Evolutionary conservation across 495 filamentous ascomycete species (phyloP).

Genomic region (Trichoderma gamsii): DNA sequence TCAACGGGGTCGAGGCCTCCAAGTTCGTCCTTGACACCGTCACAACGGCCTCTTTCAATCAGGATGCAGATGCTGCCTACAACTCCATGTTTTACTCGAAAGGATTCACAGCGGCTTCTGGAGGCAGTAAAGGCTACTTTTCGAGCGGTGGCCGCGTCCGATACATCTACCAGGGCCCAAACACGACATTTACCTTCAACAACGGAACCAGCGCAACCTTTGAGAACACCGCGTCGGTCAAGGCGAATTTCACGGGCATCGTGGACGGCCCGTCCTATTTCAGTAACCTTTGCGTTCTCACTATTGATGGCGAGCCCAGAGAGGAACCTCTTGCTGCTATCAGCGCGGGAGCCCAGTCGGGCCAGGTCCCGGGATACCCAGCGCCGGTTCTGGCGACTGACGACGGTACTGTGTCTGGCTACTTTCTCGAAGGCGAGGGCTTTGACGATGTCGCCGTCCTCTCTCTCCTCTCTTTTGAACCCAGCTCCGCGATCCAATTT

Average conservation of each 20-base stretch:
- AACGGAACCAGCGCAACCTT: slow-evolving; percentile 34
- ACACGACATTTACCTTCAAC: slow-evolving; percentile 37
- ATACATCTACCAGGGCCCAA: slow-evolving; percentile 37
- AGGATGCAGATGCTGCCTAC: slow-evolving; percentile 44
- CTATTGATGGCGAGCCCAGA: neutral
- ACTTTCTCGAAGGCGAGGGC: slow-evolving; percentile 40
- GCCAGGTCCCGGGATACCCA: slow-evolving; percentile 42
- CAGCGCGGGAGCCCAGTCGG: neutral
- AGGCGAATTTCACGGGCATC: slow-evolving; percentile 28
- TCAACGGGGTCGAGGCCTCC: slow-evolving; percentile 35
- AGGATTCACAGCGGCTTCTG: slow-evolving; percentile 23
- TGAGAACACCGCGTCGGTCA: slow-evolving; percentile 35
- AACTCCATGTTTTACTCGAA: slow-evolving; percentile 41
- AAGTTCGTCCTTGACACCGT: slow-evolving; percentile 30
- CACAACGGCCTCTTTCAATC: slow-evolving; percentile 27
- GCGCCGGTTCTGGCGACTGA: slow-evolving; percentile 37
- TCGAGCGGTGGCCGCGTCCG: slow-evolving; percentile 27
- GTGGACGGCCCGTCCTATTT: slow-evolving; percentile 37
- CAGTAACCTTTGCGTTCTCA: slow-evolving; percentile 26
- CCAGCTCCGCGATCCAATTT: slow-evolving; percentile 28
- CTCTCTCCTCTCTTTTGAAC: slow-evolving; percentile 25
- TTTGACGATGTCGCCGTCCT: slow-evolving; percentile 43
- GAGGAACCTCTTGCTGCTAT: neutral
- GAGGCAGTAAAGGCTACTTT: slow-evolving; percentile 24
- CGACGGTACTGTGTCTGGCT: slow-evolving; percentile 42